These are phyloP conservation scores for Passiflora organensis DNA, from an alignment of 345 rosid genomes.

Conservation along the genomic window DNA sequence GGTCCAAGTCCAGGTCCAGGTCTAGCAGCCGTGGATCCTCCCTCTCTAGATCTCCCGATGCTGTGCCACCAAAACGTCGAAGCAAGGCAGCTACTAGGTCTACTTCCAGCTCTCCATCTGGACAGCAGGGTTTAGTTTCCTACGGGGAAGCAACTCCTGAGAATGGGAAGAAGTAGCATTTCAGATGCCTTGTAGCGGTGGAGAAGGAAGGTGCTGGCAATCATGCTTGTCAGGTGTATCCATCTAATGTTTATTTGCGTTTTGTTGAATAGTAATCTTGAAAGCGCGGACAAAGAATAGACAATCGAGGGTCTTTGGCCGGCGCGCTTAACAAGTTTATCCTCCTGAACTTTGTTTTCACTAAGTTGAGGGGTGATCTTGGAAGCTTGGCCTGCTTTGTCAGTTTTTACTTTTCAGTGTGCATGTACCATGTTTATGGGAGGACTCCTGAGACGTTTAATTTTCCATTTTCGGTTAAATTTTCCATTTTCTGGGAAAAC, in stretches of 20 bases:
- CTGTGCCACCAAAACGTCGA: constrained; percentile 24
- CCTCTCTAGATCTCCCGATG: constrained; percentile 41
- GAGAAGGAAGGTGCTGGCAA: background rate
- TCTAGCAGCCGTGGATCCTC: constrained; percentile 32
- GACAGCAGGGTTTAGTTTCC: constrained; percentile 66
- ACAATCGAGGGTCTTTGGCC: too few species aligned
- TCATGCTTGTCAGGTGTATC: background rate
- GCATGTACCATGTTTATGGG: too few species aligned
- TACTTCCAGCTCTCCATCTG: constrained; percentile 60
- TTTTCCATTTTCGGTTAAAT: too few species aligned
- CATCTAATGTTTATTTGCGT: background rate
- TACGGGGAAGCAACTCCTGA: constrained; percentile 65
- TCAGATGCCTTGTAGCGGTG: background rate
- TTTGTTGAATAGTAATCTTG: background rate
- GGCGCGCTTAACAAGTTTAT: background rate
- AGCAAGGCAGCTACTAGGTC: constrained; percentile 36
- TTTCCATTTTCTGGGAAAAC: too few species aligned
- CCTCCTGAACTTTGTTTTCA: background rate
- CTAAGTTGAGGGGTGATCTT: background rate
- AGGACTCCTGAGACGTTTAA: too few species aligned
- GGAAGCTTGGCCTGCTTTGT: too few species aligned
- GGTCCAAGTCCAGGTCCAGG: constrained; percentile 23
- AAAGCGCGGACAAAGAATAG: too few species aligned
- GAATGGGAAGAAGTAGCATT: constrained; percentile 15
- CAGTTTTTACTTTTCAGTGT: too few species aligned